Conservation (phyloP, 306 rosid species). For the Casuarina equisetifolia region DNA sequence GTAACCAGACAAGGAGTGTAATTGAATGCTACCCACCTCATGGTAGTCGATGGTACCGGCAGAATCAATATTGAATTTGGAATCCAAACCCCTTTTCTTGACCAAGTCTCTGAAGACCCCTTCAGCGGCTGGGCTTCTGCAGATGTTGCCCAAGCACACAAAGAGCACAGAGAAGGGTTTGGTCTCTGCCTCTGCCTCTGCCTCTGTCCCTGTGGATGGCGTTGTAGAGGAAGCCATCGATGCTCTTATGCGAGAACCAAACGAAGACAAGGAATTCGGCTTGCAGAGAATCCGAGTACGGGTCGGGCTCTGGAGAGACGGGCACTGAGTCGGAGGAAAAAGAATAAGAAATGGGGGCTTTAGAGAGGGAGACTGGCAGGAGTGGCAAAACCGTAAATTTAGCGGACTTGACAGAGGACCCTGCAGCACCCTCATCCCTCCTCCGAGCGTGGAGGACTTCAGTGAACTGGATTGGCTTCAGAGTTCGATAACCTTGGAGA, state of each 20-base stretch:
- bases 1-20: not conserved
- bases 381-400: slow-evolving; percentile 60
- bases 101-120: slow-evolving; percentile 85
- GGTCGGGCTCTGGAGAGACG: slow-evolving; percentile 21
- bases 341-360: slow-evolving; percentile 25
- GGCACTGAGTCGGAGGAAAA: slow-evolving; percentile 22
- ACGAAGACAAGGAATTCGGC: slow-evolving; percentile 26
- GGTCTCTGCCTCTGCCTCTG: slow-evolving; percentile 31
- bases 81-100: slow-evolving; percentile 55
- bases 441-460: not conserved
- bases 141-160: slow-evolving; percentile 87
- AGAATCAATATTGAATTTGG: slow-evolving; percentile 66
- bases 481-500: not conserved
- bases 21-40: slow-evolving; percentile 43
- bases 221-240: slow-evolving; percentile 57
- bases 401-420: not conserved
- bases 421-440: slow-evolving; percentile 42
- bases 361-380: slow-evolving; percentile 9
- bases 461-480: slow-evolving; percentile 4
- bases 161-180: slow-evolving; percentile 73
- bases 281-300: slow-evolving; percentile 24
- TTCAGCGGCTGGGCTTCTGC: slow-evolving; percentile 95
- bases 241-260: slow-evolving; percentile 37
- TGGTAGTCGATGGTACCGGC: slow-evolving; percentile 89
- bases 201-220: slow-evolving; percentile 31